Percentiles rank a stretch among this genome's conserved stretches.
Conservation (phyloP, 2,329 filamentous ascomycete genomes). For the Bisporella sp. region DNA sequence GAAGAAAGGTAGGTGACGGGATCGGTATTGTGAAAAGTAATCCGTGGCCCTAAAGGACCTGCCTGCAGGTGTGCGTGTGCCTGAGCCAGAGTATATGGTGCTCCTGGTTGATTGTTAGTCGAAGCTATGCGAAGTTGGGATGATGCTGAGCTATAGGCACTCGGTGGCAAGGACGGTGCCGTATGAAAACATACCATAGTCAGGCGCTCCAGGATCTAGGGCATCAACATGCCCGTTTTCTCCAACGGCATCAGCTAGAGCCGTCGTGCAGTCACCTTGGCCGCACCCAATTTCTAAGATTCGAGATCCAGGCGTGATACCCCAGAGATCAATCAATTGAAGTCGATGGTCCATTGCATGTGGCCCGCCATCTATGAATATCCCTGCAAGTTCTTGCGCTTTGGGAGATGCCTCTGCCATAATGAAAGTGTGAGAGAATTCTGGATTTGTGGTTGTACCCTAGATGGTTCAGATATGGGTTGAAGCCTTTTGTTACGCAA, state of each 20-base stretch:
- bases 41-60: conserved; percentile 32
- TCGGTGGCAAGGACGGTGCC: not conserved
- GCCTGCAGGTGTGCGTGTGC: conserved; percentile 38
- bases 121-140: not conserved
- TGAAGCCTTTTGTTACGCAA: too few species aligned
- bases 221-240: conserved; percentile 39
- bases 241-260: conserved; percentile 42
- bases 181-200: conserved; percentile 34
- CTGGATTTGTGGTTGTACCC: too few species aligned
- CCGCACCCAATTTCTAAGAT: conserved; percentile 54
- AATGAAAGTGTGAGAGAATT: too few species aligned
- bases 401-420: not conserved
- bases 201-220: conserved; percentile 42
- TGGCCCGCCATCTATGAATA: not conserved
- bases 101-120: conserved; percentile 22
- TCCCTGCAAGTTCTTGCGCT: not conserved
- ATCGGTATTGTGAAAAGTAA: conserved; percentile 37
- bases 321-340: conserved; percentile 30
- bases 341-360: conserved; percentile 11
- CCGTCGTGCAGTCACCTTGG: conserved; percentile 49
- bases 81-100: conserved; percentile 42
- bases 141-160: not conserved
- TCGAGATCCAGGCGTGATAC: conserved; percentile 31
- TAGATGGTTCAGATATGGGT: too few species aligned
- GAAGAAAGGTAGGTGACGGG: conserved; percentile 28